Evolutionary conservation across 306 rosid genomes (phyloP).

Genomic region (Hippophae rhamnoides): DNA sequence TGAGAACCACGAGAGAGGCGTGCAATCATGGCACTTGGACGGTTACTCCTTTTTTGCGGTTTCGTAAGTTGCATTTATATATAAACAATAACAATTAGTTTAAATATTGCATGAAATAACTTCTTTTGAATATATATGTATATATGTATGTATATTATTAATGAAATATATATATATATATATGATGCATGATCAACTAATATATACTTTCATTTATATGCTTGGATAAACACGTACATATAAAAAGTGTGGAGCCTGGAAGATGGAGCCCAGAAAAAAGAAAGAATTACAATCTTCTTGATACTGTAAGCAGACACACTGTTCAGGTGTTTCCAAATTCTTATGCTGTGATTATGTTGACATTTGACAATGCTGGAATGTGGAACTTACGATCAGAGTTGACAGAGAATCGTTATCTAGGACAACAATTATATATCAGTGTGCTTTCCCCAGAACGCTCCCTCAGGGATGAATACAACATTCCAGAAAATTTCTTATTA

Average conservation of each 20-base stretch:
- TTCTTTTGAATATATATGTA: neutral
- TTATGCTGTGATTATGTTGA: slow-evolving; percentile 49
- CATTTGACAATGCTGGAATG: slow-evolving; percentile 56
- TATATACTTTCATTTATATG: neutral
- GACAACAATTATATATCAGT: slow-evolving; percentile 50
- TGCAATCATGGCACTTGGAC: slow-evolving; percentile 54
- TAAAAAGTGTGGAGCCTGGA: slow-evolving; percentile 55
- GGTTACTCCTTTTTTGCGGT: slow-evolving; percentile 63
- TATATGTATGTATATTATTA: no score
- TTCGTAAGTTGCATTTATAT: slow-evolving; percentile 37
- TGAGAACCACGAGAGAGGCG: slow-evolving; percentile 68
- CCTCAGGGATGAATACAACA: slow-evolving; percentile 55
- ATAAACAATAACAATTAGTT: no score
- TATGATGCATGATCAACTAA: neutral
- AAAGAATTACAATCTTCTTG: slow-evolving; percentile 53
- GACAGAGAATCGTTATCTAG: slow-evolving; percentile 51
- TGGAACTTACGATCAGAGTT: slow-evolving; percentile 60
- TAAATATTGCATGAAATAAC: no score
- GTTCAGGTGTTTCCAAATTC: slow-evolving; percentile 65
- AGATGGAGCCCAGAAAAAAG: slow-evolving; percentile 58
- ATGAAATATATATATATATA: no score
- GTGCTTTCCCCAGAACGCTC: slow-evolving; percentile 37
- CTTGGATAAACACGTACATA: neutral
- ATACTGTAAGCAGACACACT: slow-evolving; percentile 65
- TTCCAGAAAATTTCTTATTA: slow-evolving; percentile 25